phyloP scores from a whole-genome alignment of 208 protist species.

The Trypanosoma lewisi region DNA sequence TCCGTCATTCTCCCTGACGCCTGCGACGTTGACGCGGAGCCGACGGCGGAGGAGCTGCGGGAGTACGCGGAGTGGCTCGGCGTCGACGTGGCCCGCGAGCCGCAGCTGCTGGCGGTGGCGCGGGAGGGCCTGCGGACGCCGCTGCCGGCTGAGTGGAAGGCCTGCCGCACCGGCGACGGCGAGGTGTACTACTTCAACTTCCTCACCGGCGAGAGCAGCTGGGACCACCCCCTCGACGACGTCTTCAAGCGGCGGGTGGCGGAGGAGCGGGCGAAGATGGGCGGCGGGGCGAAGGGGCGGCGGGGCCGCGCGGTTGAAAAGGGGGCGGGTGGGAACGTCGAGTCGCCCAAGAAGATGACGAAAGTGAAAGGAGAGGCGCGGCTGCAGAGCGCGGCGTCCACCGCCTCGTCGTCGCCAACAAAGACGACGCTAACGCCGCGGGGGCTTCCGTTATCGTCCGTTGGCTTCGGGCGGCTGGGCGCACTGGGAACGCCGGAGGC shows the following conservation, averaged over 20 bases:
- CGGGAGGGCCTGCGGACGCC: constrained; percentile 89
- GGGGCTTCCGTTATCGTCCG: neutral
- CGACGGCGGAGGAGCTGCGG: constrained; percentile 80
- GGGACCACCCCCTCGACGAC: constrained; percentile 94
- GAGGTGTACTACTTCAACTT: constrained; percentile 97
- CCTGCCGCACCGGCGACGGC: constrained; percentile 80
- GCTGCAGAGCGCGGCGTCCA: too few relatives aligned
- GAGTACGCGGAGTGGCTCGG: constrained; percentile 94
- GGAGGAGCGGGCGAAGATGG: constrained; percentile 42
- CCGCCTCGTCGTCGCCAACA: neutral
- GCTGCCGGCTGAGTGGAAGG: constrained; percentile 90
- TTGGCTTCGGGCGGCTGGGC: constrained; percentile 12
- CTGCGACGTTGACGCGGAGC: constrained; percentile 86
- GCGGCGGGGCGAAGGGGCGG: neutral
- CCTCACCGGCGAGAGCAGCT: constrained; percentile 82
- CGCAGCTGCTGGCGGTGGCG: constrained; percentile 89
- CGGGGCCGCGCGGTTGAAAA: constrained; percentile 18
- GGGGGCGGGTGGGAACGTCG: constrained; percentile 14
- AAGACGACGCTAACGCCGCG: neutral
- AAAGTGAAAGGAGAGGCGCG: neutral
- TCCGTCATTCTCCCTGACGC: constrained; percentile 88
- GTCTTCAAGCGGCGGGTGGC: constrained; percentile 78
- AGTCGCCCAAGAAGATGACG: neutral
- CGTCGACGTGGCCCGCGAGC: constrained; percentile 78
- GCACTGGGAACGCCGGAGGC: constrained; percentile 21